Conservation (phyloP, 441 rosid species). For the Gossypium davidsonii region DNA sequence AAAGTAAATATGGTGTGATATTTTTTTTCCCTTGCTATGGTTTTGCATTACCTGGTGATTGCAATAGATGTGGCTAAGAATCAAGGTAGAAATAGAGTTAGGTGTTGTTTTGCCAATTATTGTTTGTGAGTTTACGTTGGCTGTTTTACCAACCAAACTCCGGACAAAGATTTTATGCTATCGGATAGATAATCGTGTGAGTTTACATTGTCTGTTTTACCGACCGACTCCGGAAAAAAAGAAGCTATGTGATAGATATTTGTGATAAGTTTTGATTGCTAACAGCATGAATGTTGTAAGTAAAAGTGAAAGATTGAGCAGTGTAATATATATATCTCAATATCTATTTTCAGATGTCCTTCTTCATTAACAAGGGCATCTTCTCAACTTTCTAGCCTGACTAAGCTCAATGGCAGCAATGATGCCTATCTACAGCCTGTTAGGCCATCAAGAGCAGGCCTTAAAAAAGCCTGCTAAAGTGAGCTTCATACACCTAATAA, state of each 20-base stretch:
- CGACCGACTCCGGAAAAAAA: background rate
- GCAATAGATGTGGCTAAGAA: slow-evolving; percentile 33
- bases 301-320: background rate
- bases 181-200: slow-evolving; percentile 30
- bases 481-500: no score
- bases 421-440: background rate
- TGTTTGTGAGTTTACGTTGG: slow-evolving; percentile 31
- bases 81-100: slow-evolving; percentile 36
- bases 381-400: background rate
- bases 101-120: slow-evolving; percentile 21
- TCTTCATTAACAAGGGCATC: background rate
- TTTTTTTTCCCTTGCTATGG: slow-evolving; percentile 36
- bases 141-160: slow-evolving; percentile 40
- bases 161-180: slow-evolving; percentile 14
- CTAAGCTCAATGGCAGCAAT: background rate
- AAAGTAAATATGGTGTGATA: slow-evolving; percentile 41
- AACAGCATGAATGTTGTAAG: background rate
- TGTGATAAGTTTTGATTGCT: background rate
- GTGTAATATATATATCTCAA: background rate
- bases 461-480: background rate
- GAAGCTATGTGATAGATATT: background rate
- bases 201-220: background rate
- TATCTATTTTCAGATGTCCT: background rate
- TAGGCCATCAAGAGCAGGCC: background rate
- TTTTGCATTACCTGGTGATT: slow-evolving; percentile 25